Base-by-base conservation (phyloP, 331 rosid species). In the Spiraea crenata region DNA sequence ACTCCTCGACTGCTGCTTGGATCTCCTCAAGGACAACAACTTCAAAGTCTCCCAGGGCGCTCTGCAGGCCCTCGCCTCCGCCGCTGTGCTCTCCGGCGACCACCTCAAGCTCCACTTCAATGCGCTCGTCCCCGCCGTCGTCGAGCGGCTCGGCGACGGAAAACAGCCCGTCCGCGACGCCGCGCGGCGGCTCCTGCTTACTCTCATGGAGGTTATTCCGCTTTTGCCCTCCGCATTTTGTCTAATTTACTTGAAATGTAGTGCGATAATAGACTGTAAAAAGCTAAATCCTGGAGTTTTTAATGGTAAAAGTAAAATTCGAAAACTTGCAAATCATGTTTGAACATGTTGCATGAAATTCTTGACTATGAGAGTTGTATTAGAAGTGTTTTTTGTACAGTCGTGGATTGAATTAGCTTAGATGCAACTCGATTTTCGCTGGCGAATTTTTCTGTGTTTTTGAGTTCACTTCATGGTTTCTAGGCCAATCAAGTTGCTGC, bases 111-210 rank as follows among this genome's bases (percentile, higher is more conserved):
- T 95, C 17, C 98, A 95, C 69, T 91, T 91, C 84, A 95, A 95
- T 75, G 99, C 91, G 1, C 99, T 95, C 39, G 96, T 95, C 40
- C 99, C 99, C 9, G 96, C 99, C 51, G 90, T 84, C 15, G 99
- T 95, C 44, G 96, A 95, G 73, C 98, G 99, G 10, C 82, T 95
- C 34, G 99, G 99, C 25, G 99, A 95, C 65, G 86, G 87, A 12
- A 95, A 95, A 20, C 99, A 95, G 80, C 98, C 99, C 0, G 99
- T 95, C 3, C 93, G 99, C 19, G 99, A 95, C 49, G 98, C 99
- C 20, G 96, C 99, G 0, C 71, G 99, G 45, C 82, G 99, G 14
- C 92, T 95, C 63, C 57, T 95, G 80, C 98, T 95, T 72, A 95
- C 99, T 48, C 96, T 95, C 67, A 95, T 95, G 99, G 96, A 95